Conservation (phyloP, 805 yeast species). For the Teunomyces pallodes region DNA sequence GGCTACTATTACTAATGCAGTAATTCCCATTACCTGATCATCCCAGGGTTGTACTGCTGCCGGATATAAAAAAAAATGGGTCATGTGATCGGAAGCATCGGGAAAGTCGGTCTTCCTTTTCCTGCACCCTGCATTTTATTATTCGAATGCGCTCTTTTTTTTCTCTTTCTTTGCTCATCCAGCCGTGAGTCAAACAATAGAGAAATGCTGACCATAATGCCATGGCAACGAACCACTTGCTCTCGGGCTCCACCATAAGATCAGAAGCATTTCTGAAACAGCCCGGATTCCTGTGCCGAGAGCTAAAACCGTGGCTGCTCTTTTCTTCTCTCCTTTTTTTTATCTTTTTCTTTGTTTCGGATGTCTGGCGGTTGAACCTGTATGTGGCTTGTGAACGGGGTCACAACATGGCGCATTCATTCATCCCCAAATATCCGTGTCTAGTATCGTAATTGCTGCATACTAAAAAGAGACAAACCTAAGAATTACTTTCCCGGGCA, state of each 20-base stretch:
- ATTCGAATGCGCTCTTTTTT: not conserved
- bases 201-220: no score
- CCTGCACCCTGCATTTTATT: not conserved
- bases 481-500: no score
- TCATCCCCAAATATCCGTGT: not conserved
- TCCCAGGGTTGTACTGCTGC: not conserved
- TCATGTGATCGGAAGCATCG: conserved; percentile 15
- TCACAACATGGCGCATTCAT: not conserved
- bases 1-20: conserved; percentile 1
- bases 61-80: not conserved
- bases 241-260: no score
- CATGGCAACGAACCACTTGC: no score
- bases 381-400: not conserved
- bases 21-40: conserved; percentile 1
- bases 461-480: not conserved
- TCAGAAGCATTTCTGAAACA: no score
- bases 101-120: not conserved
- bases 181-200: not conserved
- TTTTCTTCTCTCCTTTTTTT: not conserved
- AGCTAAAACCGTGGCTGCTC: not conserved
- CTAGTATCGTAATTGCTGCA: not conserved
- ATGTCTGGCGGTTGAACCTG: not conserved
- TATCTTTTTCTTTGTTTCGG: no score
- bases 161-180: not conserved
- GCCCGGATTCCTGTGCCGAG: no score